A percentile compares a stretch with the other conserved stretches of the same genome.
Conservation (phyloP, 1,139 yeast genomes). For the Sugiyamaella neomexicana region DNA sequence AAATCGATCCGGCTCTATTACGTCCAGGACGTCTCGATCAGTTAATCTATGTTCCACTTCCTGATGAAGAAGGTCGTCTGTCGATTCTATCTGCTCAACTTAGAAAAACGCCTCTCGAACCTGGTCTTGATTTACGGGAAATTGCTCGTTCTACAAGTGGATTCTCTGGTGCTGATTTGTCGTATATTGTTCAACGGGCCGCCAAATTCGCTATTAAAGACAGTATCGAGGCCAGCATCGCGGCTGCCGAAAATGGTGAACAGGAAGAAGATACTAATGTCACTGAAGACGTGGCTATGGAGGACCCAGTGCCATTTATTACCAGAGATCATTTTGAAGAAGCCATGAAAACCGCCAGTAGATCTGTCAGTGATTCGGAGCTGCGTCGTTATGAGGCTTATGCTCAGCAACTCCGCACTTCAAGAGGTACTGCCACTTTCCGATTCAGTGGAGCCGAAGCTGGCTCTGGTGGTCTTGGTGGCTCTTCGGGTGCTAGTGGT, state of each 20-base stretch:
- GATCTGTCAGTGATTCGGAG: slow-evolving; percentile 96
- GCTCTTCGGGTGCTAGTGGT: slow-evolving; percentile 41
- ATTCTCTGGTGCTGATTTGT: slow-evolving; percentile 98
- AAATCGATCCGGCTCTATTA: slow-evolving; percentile 95
- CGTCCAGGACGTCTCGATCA: slow-evolving; percentile 99
- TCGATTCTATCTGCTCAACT: slow-evolving; percentile 94
- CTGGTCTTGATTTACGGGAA: slow-evolving; percentile 83
- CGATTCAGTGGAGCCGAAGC: slow-evolving; percentile 40
- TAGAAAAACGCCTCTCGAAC: slow-evolving; percentile 97
- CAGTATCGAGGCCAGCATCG: slow-evolving; percentile 75
- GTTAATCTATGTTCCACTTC: slow-evolving; percentile 96
- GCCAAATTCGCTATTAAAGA: slow-evolving; percentile 99
- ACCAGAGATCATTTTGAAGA: slow-evolving; percentile 94
- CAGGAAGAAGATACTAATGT: slow-evolving; percentile 46
- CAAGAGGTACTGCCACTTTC: slow-evolving; percentile 73
- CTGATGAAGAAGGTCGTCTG: slow-evolving; percentile 91
- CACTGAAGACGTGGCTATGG: slow-evolving; percentile 65
- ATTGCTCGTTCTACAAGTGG: slow-evolving; percentile 94
- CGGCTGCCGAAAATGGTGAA: slow-evolving; percentile 49
- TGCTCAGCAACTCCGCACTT: slow-evolving; percentile 93
- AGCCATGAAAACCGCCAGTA: slow-evolving; percentile 98
- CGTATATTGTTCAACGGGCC: slow-evolving; percentile 95
- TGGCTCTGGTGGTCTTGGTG: slow-evolving; percentile 34
- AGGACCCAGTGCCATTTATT: slow-evolving; percentile 93
- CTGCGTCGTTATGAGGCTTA: slow-evolving; percentile 98